Evolutionary conservation across 768 basidiomycete species (phyloP).

Genomic region (Suillus cothurnatus): DNA sequence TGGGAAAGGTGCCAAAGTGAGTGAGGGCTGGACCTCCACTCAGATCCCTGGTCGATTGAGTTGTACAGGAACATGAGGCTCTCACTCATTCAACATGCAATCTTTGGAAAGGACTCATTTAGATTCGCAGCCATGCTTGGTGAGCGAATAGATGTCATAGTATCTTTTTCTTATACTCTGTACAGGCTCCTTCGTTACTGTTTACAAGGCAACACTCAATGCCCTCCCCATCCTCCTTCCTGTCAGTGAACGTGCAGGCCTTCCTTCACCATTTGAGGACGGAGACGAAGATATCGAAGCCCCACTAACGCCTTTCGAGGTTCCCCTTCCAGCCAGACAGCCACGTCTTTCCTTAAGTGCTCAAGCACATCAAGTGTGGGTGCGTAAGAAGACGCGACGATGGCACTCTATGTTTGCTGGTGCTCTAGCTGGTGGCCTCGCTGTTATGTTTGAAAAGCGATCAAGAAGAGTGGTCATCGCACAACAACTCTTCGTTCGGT

Average conservation of each 20-base stretch:
- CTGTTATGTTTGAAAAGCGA: constrained; percentile 77
- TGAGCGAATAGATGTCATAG: constrained; percentile 28
- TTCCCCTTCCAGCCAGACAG: constrained; percentile 33
- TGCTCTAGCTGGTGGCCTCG: constrained; percentile 68
- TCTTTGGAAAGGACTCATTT: constrained; percentile 82
- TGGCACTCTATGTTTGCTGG: constrained; percentile 88
- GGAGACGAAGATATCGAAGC: constrained; percentile 24
- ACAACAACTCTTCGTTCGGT: constrained; percentile 89
- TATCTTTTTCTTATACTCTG: background rate
- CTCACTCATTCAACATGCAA: constrained; percentile 71
- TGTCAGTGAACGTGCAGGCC: constrained; percentile 25
- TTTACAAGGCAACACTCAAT: constrained; percentile 83
- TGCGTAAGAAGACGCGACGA: constrained; percentile 64
- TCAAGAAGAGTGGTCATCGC: constrained; percentile 67
- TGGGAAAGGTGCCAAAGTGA: constrained; percentile 68
- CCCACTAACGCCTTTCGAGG: constrained; percentile 15
- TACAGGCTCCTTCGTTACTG: constrained; percentile 69
- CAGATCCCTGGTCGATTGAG: background rate
- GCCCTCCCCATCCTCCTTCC: constrained; percentile 73
- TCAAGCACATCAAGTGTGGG: constrained; percentile 62
- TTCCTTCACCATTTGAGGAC: constrained; percentile 34
- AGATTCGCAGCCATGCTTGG: constrained; percentile 90
- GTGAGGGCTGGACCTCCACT: background rate
- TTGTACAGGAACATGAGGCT: constrained; percentile 59
- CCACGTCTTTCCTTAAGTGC: constrained; percentile 64